These are phyloP conservation scores for Noccaea caerulescens DNA, from an alignment of 345 rosid genomes.

Conservation along the genomic window DNA sequence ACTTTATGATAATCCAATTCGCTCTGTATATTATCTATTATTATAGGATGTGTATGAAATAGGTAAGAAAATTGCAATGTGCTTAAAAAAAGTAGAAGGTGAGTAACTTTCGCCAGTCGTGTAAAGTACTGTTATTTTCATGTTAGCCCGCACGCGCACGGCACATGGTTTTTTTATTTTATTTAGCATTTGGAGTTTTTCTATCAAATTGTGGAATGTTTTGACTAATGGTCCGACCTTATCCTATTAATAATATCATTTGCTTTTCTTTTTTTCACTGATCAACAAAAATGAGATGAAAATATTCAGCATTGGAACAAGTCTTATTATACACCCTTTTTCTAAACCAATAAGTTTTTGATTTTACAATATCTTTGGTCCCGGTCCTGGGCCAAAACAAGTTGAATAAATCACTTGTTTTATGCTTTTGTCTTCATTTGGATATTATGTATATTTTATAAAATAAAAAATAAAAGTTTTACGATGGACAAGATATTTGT, in stretches of 20 bases:
- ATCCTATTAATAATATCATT: constrained; percentile 25
- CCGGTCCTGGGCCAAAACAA: constrained; percentile 24
- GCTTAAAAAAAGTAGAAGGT: constrained; percentile 2
- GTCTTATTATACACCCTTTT: not conserved
- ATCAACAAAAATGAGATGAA: constrained; percentile 5
- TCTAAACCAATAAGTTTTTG: not conserved
- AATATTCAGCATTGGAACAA: constrained; percentile 6
- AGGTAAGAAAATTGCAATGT: constrained; percentile 6
- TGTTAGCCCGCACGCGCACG: constrained; percentile 43
- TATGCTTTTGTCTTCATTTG: constrained; percentile 17
- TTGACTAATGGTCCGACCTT: constrained; percentile 44
- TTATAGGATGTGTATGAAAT: constrained; percentile 6
- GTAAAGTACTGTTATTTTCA: constrained; percentile 38
- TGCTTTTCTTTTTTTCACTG: constrained; percentile 1
- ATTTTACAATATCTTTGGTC: constrained; percentile 4
- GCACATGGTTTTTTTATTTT: constrained; percentile 34
- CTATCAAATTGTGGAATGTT: constrained; percentile 37
- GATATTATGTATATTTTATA: not conserved
- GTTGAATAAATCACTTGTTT: not conserved
- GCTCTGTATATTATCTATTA: not conserved
- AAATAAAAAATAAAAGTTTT: not conserved
- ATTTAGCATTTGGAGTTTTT: constrained; percentile 19
- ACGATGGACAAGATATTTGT: constrained; percentile 2
- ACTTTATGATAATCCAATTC: not conserved
- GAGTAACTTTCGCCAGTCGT: constrained; percentile 31